Conservation (phyloP, 2,329 filamentous ascomycete genomes). For the Clathrospora elynae region DNA sequence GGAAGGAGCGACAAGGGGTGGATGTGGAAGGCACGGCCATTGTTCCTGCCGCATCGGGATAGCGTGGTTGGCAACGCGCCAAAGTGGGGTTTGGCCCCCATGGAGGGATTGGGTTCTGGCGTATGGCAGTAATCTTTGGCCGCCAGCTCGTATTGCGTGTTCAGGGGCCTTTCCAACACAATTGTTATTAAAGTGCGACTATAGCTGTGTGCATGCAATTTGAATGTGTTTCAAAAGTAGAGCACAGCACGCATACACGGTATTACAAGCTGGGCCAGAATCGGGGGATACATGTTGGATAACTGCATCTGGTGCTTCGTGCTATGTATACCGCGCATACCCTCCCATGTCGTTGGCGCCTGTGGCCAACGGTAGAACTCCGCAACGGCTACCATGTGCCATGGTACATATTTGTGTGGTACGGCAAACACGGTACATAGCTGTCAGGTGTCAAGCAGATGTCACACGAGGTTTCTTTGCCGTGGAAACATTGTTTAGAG, state of each 20-base stretch:
- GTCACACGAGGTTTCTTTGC: conserved; percentile 10
- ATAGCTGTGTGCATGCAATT: conserved; percentile 22
- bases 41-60: conserved; percentile 22
- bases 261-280: conserved; percentile 12
- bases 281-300: conserved; percentile 11
- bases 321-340: no score
- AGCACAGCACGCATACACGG: conserved; percentile 8
- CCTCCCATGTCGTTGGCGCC: no score
- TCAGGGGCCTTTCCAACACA: conserved; percentile 22
- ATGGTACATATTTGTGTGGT: no score
- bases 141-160: conserved; percentile 5
- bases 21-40: conserved; percentile 25
- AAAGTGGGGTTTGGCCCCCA: not conserved
- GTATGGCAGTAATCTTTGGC: conserved; percentile 1
- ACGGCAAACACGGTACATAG: not conserved
- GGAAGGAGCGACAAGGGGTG: conserved; percentile 19
- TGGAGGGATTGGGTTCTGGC: not conserved
- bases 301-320: no score
- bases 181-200: conserved; percentile 9
- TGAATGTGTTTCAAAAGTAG: conserved; percentile 21
- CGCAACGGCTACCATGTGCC: no score
- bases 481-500: conserved; percentile 6
- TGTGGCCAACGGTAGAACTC: no score
- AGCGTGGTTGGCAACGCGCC: conserved; percentile 3
- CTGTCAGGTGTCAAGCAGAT: conserved; percentile 16